Evolutionary conservation across 169 alveolate species (phyloP), one percentile per base, ranked within the genome.

Genomic region (Perkinsus chesapeaki): DNA sequence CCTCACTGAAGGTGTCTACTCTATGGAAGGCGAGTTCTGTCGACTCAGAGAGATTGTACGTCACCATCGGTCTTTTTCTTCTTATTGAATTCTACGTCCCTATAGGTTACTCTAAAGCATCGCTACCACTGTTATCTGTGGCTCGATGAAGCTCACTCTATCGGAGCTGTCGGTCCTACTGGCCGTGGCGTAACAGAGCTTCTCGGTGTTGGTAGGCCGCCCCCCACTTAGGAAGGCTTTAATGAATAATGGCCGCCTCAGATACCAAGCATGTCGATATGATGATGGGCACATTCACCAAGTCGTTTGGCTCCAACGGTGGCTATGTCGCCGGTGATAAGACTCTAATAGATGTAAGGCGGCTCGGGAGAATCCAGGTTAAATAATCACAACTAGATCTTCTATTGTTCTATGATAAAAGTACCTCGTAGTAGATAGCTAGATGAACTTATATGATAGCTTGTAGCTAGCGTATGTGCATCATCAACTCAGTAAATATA

Each of bases 251-350:
- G n/a, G n/a, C 36, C 82, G 12, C 12, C 37, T 60, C 82, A 60
- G 82, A 60, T 60, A 60, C 82, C 82, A 60, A 60, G 23, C 82
- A 39, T 31, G 48, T 91, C 16, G 93, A 91, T 23, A 38, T 91
- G 93, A 37, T 91, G 93, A 91, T 91, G 93, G 93, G 93, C 5
- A 91, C 93, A 0, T 91, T 91, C 73, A 91, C 93, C 16, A 91
- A 91, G 60, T 91, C 93, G 38, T 91, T 91, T n/a, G 93, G 93
- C 9, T 39, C 73, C 39, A 48, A 47, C 20, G 93, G 93, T 10
- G 93, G 93, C 39, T 91, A 91, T 60, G 60, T 91, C 73, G 93
- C 93, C 39, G 93, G 93, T 16, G 93, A 91, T 60, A 91, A 91
- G 34, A 48, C 48, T 37, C 73, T 91, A 36, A 91, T 91, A 27